phyloP scores from a whole-genome alignment of 2,329 filamentous ascomycete species.

The Chaetothyriales sp. region DNA sequence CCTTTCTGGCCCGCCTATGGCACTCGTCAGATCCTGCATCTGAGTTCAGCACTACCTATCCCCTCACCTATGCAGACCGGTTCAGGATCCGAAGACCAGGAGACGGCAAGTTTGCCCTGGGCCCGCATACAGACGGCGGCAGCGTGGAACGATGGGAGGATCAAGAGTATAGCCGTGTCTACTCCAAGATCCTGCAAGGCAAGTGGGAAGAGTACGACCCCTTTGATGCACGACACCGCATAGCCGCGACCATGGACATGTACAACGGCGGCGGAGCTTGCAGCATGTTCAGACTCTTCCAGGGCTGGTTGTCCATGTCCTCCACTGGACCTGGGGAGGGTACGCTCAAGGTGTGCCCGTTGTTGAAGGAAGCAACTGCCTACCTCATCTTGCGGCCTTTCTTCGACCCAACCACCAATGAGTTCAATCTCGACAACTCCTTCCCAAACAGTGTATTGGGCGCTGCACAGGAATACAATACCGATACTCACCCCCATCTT shows the following conservation, averaged over 20 bases:
- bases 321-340: slow-evolving; percentile 58
- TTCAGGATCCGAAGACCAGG: slow-evolving; percentile 58
- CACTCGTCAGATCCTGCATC: slow-evolving; percentile 33
- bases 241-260: slow-evolving; percentile 54
- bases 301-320: slow-evolving; percentile 77
- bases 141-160: slow-evolving; percentile 62
- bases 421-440: slow-evolving; percentile 31
- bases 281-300: slow-evolving; percentile 73
- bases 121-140: slow-evolving; percentile 59
- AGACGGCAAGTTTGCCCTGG: slow-evolving; percentile 54
- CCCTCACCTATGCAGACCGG: slow-evolving; percentile 55
- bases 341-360: slow-evolving; percentile 66
- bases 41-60: slow-evolving; percentile 38
- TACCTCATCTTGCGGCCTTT: slow-evolving; percentile 76
- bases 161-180: slow-evolving; percentile 56
- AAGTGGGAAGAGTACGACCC: slow-evolving; percentile 69
- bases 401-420: slow-evolving; percentile 43
- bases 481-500: slow-evolving; percentile 53
- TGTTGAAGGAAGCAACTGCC: slow-evolving; percentile 58
- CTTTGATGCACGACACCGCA: slow-evolving; percentile 58
- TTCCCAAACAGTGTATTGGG: slow-evolving; percentile 58
- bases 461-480: slow-evolving; percentile 52
- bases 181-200: slow-evolving; percentile 57
- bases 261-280: slow-evolving; percentile 72
- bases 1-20: slow-evolving; percentile 50